Evolutionary conservation across 345 rosid species (phyloP).

Genomic region (Dimocarpus longan): DNA sequence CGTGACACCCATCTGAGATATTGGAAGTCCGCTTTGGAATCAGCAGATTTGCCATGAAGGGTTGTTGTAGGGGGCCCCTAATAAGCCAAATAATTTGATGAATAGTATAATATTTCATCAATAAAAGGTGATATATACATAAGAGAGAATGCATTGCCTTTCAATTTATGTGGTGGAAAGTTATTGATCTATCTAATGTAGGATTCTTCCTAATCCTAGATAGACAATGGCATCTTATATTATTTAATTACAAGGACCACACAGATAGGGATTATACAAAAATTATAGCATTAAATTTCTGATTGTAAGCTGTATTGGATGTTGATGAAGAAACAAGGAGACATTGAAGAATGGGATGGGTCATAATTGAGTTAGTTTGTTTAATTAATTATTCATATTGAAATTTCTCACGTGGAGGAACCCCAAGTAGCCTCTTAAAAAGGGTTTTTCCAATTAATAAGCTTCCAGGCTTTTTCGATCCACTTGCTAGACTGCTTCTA

Average conservation of each 20-base stretch:
- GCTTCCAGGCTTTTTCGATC: slow-evolving; percentile 10
- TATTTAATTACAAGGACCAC: not conserved
- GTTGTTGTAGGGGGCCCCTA: not conserved
- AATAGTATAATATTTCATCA: not conserved
- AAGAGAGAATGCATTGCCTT: not conserved
- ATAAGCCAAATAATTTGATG: not conserved
- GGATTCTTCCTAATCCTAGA: not conserved
- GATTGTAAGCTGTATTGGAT: slow-evolving; percentile 14
- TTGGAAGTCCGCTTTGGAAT: not conserved
- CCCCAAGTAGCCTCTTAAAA: not conserved
- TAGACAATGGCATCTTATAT: slow-evolving; percentile 1
- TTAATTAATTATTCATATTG: slow-evolving; percentile 5
- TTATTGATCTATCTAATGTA: not conserved
- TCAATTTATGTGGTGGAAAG: not conserved
- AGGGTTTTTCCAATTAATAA: too few species aligned
- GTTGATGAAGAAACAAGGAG: not conserved
- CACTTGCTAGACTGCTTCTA: not conserved
- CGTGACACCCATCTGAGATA: not conserved
- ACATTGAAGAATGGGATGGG: not conserved
- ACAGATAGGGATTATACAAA: not conserved
- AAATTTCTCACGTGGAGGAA: not conserved
- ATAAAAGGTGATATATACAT: not conserved
- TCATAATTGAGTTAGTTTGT: slow-evolving; percentile 13
- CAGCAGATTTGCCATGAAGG: not conserved
- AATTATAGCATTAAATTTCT: not conserved